A percentile compares a stretch with the other conserved stretches of the same genome.
Conservation (phyloP, 2,329 filamentous ascomycete genomes). For the Alternaria sp. region DNA sequence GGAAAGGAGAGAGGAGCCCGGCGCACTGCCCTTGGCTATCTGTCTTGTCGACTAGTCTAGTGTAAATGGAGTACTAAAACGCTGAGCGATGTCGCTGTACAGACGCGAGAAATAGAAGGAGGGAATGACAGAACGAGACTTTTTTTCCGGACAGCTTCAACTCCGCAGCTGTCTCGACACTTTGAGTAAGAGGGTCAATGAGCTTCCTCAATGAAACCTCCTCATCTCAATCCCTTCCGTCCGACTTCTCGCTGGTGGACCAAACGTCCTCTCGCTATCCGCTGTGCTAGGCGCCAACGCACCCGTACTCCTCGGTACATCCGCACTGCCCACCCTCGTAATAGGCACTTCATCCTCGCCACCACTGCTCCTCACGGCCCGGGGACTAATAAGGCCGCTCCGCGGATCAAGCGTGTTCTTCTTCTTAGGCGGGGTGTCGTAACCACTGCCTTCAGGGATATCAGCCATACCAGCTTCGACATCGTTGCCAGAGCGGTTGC, state of each 20-base stretch:
- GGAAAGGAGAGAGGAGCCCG: neutral
- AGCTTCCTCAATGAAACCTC: slow-evolving; percentile 25
- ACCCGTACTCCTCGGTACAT: slow-evolving; percentile 26
- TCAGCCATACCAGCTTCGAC: slow-evolving; percentile 57
- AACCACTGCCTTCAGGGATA: slow-evolving; percentile 48
- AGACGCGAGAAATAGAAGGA: neutral
- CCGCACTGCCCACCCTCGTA: neutral
- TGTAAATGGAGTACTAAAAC: neutral
- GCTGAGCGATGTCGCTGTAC: neutral
- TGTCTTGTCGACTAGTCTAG: neutral
- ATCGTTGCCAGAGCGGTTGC: slow-evolving; percentile 43
- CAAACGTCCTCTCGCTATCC: slow-evolving; percentile 30
- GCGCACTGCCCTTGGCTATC: slow-evolving; percentile 8
- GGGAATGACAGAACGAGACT: neutral
- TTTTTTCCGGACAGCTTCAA: neutral
- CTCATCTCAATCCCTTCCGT: slow-evolving; percentile 46
- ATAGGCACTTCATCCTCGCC: slow-evolving; percentile 21
- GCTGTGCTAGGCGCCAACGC: slow-evolving; percentile 26
- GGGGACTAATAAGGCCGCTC: slow-evolving; percentile 40
- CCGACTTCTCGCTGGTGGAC: slow-evolving; percentile 28
- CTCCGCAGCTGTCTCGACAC: neutral
- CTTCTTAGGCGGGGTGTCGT: slow-evolving; percentile 20
- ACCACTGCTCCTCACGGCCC: slow-evolving; percentile 33
- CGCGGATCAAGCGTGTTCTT: slow-evolving; percentile 46
- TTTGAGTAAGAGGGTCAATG: neutral